Conservation (phyloP, 805 yeast genomes). For the Kodamaea laetipori region DNA sequence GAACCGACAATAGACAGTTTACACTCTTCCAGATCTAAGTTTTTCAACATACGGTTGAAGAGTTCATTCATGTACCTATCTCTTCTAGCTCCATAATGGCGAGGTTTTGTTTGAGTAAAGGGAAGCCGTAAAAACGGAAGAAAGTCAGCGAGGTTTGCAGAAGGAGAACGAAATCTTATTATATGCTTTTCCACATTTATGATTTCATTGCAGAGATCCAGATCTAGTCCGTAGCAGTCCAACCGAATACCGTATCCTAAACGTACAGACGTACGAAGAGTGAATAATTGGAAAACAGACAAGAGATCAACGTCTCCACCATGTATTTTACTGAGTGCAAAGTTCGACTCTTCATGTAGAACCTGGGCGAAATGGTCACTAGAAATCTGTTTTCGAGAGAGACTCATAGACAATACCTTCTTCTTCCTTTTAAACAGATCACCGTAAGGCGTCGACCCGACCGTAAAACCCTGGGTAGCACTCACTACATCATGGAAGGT, state of each 20-base stretch:
- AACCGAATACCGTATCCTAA: slow-evolving; percentile 56
- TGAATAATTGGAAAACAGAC: slow-evolving; percentile 49
- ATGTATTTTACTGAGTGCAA: slow-evolving; percentile 22
- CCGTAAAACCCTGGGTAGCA: slow-evolving; percentile 55
- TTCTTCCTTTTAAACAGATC: slow-evolving; percentile 47
- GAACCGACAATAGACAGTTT: slow-evolving; percentile 2
- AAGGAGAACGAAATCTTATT: slow-evolving; percentile 57
- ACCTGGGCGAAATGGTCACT: slow-evolving; percentile 33
- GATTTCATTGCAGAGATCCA: slow-evolving; percentile 50
- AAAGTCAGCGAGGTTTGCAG: slow-evolving; percentile 57
- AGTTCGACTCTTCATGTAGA: slow-evolving; percentile 41
- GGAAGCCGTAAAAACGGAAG: slow-evolving; percentile 45
- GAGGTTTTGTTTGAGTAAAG: neutral
- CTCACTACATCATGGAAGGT: slow-evolving; percentile 70
- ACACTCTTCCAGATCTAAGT: slow-evolving; percentile 2
- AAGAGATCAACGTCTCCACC: slow-evolving; percentile 42
- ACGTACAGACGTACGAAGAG: slow-evolving; percentile 50
- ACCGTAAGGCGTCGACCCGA: slow-evolving; percentile 67
- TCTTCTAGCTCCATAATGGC: slow-evolving; percentile 39
- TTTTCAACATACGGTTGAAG: slow-evolving; percentile 7
- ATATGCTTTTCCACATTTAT: slow-evolving; percentile 58
- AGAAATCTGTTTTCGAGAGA: slow-evolving; percentile 35
- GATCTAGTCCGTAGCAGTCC: slow-evolving; percentile 41
- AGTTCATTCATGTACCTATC: slow-evolving; percentile 50
- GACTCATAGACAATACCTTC: slow-evolving; percentile 48